Evolutionary conservation across 2,329 filamentous ascomycete species (phyloP).

Genomic region (Colletotrichum theobromicola): DNA sequence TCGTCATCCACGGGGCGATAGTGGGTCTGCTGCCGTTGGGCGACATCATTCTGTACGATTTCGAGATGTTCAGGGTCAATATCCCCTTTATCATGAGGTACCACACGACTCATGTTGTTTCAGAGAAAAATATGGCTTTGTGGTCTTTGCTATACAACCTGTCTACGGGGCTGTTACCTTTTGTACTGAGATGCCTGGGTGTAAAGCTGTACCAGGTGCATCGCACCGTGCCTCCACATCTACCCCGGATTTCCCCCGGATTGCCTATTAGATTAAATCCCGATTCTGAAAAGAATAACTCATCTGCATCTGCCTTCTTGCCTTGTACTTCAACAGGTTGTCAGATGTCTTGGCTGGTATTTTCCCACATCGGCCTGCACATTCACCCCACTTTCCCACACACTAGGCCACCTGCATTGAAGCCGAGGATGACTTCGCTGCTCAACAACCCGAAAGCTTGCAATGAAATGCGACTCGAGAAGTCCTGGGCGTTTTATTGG

Average conservation of each 20-base stretch:
- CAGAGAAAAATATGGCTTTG: background rate
- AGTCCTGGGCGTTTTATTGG: background rate
- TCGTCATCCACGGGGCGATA: constrained; percentile 18
- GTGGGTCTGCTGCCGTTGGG: background rate
- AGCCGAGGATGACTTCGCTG: background rate
- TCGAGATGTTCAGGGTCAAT: constrained; percentile 12
- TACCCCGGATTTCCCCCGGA: background rate
- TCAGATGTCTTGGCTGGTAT: background rate
- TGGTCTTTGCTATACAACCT: background rate
- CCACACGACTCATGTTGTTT: background rate
- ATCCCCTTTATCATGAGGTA: background rate
- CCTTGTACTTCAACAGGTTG: background rate
- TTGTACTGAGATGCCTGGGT: background rate
- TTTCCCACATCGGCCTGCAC: background rate
- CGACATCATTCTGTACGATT: background rate
- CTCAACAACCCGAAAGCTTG: background rate
- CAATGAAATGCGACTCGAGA: background rate
- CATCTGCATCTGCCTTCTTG: background rate
- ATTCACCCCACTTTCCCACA: background rate
- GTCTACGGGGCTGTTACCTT: background rate
- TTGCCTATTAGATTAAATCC: background rate
- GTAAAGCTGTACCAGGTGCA: background rate
- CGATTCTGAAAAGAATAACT: background rate
- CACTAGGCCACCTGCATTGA: background rate
- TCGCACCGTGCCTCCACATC: background rate